Evolutionary conservation across 2,329 filamentous ascomycete species (phyloP), one percentile per base, ranked within the genome.

Genomic region (Leptographium flavum): DNA sequence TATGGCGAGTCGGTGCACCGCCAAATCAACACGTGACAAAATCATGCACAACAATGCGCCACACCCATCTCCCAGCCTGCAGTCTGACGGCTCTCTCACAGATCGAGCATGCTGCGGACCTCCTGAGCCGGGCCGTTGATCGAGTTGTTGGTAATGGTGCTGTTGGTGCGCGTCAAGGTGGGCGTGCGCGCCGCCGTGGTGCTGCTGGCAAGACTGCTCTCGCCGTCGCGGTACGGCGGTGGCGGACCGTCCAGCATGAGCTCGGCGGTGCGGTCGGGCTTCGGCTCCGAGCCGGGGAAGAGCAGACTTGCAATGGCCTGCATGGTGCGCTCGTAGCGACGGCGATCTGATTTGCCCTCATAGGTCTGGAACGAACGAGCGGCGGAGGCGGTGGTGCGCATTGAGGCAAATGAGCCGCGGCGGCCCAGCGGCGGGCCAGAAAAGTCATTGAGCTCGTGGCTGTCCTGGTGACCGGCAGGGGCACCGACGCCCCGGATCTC

Each of bases 61-160:
- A n/a, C n/a, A n/a, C n/a, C n/a, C n/a, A n/a, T n/a, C n/a, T n/a
- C n/a, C n/a, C n/a, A n/a, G n/a, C n/a, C 27, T 28, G 3, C 8
- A 9, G 27, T 28, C 27, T 7, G 8, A 28, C 8, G 27, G 27
- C 14, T 7, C 35, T 30, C 10, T 56, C 58, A 77, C 14, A 77
- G 54, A 53, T 78, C 74, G 52, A 78, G 52, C 74, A 78, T 78
- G 54, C 74, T 77, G 53, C 61, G 64, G 6, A 76, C 59, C 53
- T 73, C 67, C 54, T 74, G 70, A n/a, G 72, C 70, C 45, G 65
- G 66, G n/a, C 57, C 62, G 7, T 56, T 61, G 13, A 69, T 58
- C 5, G 71, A 74, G 39, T 63, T 57, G n/a, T 59, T 60, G 31
- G 71, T 72, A 39, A 58, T 63, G 1, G 63, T 61, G 50, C 70